Conservation (phyloP, 1,284 basidiomycete genomes). For the Melampsora americana region DNA sequence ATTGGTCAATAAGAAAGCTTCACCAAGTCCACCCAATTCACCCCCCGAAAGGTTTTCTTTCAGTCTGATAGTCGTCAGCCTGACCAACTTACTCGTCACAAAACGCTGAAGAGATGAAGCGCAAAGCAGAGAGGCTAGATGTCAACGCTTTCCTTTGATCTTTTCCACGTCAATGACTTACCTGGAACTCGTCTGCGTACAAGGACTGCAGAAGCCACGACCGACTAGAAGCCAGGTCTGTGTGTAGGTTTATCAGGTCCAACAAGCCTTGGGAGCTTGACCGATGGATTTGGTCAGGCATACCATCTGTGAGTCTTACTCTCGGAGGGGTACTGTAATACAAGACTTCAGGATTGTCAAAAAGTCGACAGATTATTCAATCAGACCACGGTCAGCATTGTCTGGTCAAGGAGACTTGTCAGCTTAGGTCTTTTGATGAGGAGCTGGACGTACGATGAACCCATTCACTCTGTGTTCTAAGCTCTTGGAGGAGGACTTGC, state of each 20-base stretch:
- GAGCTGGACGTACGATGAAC: neutral
- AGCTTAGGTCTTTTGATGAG: neutral
- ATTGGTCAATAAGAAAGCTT: slow-evolving; percentile 11
- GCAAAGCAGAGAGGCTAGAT: neutral
- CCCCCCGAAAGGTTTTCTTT: neutral
- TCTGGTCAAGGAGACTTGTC: too few species aligned
- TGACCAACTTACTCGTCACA: neutral
- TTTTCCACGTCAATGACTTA: neutral
- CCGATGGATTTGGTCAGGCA: neutral
- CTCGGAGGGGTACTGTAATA: neutral
- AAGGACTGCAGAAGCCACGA: neutral
- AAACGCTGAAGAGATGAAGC: neutral
- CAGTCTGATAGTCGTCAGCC: neutral
- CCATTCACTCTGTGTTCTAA: neutral
- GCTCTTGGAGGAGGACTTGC: neutral
- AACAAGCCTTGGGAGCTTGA: neutral
- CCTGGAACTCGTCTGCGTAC: slow-evolving; percentile 10
- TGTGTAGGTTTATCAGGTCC: neutral
- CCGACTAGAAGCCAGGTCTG: neutral
- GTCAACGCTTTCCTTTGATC: neutral
- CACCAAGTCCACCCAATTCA: neutral
- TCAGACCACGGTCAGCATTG: too few species aligned
- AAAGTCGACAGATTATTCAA: neutral
- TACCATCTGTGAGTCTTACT: neutral
- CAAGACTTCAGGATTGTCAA: neutral